A percentile compares a stretch with the other conserved stretches of the same genome.
Evolutionary conservation across 768 basidiomycete genomes (phyloP).

Genomic region (Cantharellus anzutake): DNA sequence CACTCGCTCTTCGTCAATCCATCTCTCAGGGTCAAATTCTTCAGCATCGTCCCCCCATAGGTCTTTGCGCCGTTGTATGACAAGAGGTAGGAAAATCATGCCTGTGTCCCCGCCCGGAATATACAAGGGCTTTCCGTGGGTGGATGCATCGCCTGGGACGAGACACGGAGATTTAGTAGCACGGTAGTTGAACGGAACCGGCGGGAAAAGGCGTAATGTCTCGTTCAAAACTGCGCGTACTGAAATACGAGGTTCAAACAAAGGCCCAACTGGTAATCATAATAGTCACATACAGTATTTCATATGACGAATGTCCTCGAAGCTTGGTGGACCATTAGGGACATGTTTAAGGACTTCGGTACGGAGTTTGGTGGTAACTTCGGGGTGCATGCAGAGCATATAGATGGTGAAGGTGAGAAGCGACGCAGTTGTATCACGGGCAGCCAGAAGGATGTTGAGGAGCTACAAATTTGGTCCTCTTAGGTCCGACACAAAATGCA

Average conservation of each 20-base stretch:
- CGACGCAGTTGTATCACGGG: constrained; percentile 7
- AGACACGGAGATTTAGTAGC: constrained; percentile 11
- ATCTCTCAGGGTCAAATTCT: constrained; percentile 16
- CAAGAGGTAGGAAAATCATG: not conserved
- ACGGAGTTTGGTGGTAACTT: constrained; percentile 5
- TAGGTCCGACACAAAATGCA: not conserved
- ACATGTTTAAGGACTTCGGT: constrained; percentile 10
- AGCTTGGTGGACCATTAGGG: not conserved
- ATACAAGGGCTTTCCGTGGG: not conserved
- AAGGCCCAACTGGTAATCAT: not conserved
- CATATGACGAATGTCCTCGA: constrained; percentile 1
- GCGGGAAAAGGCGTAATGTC: constrained; percentile 18
- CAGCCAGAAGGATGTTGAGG: constrained; percentile 7
- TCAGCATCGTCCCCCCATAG: constrained; percentile 19
- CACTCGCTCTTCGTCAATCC: constrained; percentile 11
- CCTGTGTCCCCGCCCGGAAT: constrained; percentile 1
- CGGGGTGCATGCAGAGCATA: constrained; percentile 4
- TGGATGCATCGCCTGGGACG: not conserved
- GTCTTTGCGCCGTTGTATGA: constrained; percentile 13
- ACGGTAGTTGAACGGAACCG: constrained; percentile 9
- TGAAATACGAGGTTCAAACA: constrained; percentile 1
- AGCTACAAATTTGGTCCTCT: not conserved
- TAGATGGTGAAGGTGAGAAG: constrained; percentile 5
- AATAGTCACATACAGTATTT: constrained; percentile 2
- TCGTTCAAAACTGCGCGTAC: constrained; percentile 19